Percentiles rank a stretch among this genome's conserved stretches.
Conservation (phyloP, 768 basidiomycete species). For the Rhizopogon vesiculosus region DNA sequence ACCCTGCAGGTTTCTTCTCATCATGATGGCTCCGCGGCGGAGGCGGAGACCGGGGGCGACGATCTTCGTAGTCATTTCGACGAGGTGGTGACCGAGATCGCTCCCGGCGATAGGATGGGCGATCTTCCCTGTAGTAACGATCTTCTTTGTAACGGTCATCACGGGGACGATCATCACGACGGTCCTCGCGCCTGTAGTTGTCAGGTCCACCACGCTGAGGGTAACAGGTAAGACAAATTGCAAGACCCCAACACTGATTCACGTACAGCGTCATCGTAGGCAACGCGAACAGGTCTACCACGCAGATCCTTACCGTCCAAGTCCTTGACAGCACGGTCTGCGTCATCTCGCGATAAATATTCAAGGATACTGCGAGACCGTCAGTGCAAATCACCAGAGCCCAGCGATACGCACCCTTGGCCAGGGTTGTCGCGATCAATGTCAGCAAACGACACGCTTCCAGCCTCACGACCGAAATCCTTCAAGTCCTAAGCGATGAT, state of each 20-base stretch:
- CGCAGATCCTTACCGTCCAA: constrained; percentile 86
- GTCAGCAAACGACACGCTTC: constrained; percentile 91
- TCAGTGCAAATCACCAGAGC: constrained; percentile 5
- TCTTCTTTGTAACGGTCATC: constrained; percentile 60
- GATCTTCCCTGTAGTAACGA: constrained; percentile 48
- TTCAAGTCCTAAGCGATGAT: constrained; percentile 80
- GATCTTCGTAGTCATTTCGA: constrained; percentile 66
- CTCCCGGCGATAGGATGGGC: constrained; percentile 56
- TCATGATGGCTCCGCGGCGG: constrained; percentile 76
- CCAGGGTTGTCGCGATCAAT: constrained; percentile 84
- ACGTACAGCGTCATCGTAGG: constrained; percentile 57
- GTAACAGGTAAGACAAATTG: not conserved
- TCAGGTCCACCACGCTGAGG: constrained; percentile 60
- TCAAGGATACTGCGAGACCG: constrained; percentile 68
- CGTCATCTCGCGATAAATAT: constrained; percentile 84
- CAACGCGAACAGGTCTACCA: constrained; percentile 73
- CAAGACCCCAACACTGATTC: constrained; percentile 1
- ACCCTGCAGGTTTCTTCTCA: constrained; percentile 87
- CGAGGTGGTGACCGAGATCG: constrained; percentile 81
- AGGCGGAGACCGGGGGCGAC: constrained; percentile 74
- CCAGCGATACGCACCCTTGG: constrained; percentile 62
- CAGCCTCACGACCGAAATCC: constrained; percentile 93
- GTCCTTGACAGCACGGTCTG: constrained; percentile 88
- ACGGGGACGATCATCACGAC: constrained; percentile 52
- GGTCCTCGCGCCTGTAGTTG: constrained; percentile 75